Conservation (phyloP, 2,329 filamentous ascomycete species). For the Bipolaris oryzae region DNA sequence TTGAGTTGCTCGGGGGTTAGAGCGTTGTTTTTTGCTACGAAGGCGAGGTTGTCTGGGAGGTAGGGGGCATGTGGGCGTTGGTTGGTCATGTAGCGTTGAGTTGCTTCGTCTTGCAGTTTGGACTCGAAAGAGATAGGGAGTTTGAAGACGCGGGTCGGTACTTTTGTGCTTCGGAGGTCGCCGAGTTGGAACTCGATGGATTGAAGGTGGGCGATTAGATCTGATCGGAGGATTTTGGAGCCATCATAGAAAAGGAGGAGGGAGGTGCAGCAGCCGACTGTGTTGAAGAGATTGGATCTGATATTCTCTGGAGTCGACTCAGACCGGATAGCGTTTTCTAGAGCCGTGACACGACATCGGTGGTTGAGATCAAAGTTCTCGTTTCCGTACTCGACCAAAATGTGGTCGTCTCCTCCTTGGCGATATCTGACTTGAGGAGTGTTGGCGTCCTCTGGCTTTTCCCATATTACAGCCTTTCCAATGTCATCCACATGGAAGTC, state of each 20-base stretch:
- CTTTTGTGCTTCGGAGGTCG: slow-evolving; percentile 49
- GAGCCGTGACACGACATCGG: slow-evolving; percentile 60
- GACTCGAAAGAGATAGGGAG: slow-evolving; percentile 53
- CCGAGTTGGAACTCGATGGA: slow-evolving; percentile 51
- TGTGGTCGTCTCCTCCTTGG: slow-evolving; percentile 53
- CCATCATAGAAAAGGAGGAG: slow-evolving; percentile 53
- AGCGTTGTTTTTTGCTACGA: slow-evolving; percentile 62
- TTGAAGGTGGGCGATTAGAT: slow-evolving; percentile 49
- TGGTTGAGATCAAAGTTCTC: slow-evolving; percentile 64
- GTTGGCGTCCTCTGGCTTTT: slow-evolving; percentile 27
- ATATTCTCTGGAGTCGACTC: slow-evolving; percentile 47
- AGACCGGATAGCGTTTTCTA: slow-evolving; percentile 56
- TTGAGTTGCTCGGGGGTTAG: slow-evolving; percentile 57
- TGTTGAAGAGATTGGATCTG: slow-evolving; percentile 55
- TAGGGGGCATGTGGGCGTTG: slow-evolving; percentile 67
- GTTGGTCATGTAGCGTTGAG: slow-evolving; percentile 66
- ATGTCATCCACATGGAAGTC: slow-evolving; percentile 34
- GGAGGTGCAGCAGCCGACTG: slow-evolving; percentile 58
- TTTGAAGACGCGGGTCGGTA: slow-evolving; percentile 52
- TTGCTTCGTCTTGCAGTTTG: slow-evolving; percentile 56
- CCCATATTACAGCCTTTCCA: slow-evolving; percentile 40
- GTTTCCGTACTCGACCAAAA: slow-evolving; percentile 64
- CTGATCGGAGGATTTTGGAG: slow-evolving; percentile 40
- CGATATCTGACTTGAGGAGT: slow-evolving; percentile 37
- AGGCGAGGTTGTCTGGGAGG: slow-evolving; percentile 66